phyloP scores from a whole-genome alignment of 148 eudicot genomes.

The Selenicereus undatus region DNA sequence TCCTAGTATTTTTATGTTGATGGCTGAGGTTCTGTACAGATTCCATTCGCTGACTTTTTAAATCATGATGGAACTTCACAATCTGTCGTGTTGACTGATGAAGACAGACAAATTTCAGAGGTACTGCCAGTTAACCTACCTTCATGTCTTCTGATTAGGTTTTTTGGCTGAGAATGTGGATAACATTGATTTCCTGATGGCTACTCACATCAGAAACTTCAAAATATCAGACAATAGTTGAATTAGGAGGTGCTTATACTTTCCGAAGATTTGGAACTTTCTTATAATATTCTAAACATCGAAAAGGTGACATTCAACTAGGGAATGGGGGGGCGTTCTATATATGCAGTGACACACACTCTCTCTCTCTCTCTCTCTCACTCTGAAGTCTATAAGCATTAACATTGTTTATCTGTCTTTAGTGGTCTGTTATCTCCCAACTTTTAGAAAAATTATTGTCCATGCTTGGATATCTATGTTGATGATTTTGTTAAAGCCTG shows the following conservation, averaged over 20 bases:
- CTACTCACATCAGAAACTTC: neutral
- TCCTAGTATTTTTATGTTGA: neutral
- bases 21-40: conserved; percentile 34
- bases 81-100: conserved; percentile 53
- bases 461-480: neutral
- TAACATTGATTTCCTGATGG: neutral
- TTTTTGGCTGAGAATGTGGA: neutral
- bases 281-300: no score
- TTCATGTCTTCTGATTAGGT: neutral
- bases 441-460: neutral
- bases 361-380: no score
- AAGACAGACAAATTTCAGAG: conserved; percentile 55
- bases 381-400: no score
- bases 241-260: no score
- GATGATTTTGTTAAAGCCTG: neutral
- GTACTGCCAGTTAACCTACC: conserved; percentile 19
- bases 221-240: neutral
- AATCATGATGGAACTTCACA: conserved; percentile 66
- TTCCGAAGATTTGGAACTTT: no score
- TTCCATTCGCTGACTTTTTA: conserved; percentile 88
- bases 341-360: no score
- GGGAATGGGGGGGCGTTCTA: no score
- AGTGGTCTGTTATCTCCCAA: neutral
- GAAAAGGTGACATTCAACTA: no score
- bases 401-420: no score